Base-by-base conservation (phyloP, 495 filamentous ascomycete genomes). In the Podospora pseudocomata region DNA sequence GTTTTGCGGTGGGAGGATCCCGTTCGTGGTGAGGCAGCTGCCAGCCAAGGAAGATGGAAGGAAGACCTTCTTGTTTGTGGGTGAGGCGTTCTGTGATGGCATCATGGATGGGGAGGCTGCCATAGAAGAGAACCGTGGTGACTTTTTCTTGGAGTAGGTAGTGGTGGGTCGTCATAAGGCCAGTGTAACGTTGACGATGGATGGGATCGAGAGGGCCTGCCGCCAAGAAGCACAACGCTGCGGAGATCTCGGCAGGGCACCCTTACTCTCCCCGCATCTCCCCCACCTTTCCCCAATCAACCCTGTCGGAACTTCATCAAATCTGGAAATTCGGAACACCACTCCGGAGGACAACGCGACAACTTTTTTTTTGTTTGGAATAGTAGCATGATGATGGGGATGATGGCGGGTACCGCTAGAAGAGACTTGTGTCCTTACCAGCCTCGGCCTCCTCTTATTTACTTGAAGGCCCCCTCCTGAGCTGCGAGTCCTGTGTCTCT, bases 261-360 rank as follows among this genome's bases (percentile, higher is more conserved):
- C 19, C 23, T 58, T 19, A 26, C n/a, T 58, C 61, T 63, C 28
- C 30, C 61, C 27, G 18, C 30, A 63, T 28, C 59, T 60, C 32
- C 58, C 67, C 67, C 67, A 63, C 68, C 39, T 61, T 71, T 71
- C 68, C 73, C 69, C 68, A 68, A 56, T 27, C 59, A 49, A 60
- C 68, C 65, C 70, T 55, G n/a, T 39, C 68, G 68, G 64, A 70
- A 66, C 56, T 60, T 67, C 58, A 64, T 76, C 74, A 30, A 76
- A 77, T 73, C 49, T 67, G 76, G 76, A 70, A 78, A 72, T 75
- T 66, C 75, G 75, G 76, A 76, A 74, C 60, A 65, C 57, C 28
- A 60, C 70, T 73, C 76, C 76, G 76, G 59, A 77, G 76, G 76
- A 78, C 76, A 78, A 68, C 76, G 59, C 67, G 69, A 65, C 75